A percentile compares a stretch with the other conserved stretches of the same genome.
These are phyloP conservation scores for Thermoascus crustaceus DNA, from an alignment of 2,329 filamentous ascomycete species.

Conservation along the genomic window DNA sequence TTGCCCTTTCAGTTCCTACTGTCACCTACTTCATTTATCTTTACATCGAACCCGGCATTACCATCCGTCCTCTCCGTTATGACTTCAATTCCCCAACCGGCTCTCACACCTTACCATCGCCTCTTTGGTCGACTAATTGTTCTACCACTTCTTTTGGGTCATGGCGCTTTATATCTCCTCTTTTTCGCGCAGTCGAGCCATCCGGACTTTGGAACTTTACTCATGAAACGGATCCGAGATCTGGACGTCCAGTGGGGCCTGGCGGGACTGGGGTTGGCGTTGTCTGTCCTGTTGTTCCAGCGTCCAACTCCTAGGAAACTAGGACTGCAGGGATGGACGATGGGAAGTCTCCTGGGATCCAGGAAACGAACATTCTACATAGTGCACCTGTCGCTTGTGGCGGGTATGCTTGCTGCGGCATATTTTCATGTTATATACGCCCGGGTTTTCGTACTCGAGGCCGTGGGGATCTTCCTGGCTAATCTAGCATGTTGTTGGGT, in stretches of 20 bases:
- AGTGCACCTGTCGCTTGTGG: constrained; percentile 47
- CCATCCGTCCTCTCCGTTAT: constrained; percentile 44
- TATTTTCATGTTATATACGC: constrained; percentile 51
- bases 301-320: constrained; percentile 28
- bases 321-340: constrained; percentile 8
- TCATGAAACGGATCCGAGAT: constrained; percentile 48
- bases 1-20: constrained; percentile 53
- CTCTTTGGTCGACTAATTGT: constrained; percentile 49
- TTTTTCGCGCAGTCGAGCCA: constrained; percentile 46
- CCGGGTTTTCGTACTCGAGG: constrained; percentile 45
- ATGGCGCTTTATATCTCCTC: constrained; percentile 48
- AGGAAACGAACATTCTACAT: constrained; percentile 46
- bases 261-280: constrained; percentile 38
- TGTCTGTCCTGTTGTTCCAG: constrained; percentile 43
- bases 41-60: constrained; percentile 38
- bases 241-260: constrained; percentile 52
- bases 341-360: constrained; percentile 14
- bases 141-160: constrained; percentile 42
- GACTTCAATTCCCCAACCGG: constrained; percentile 47
- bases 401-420: constrained; percentile 40
- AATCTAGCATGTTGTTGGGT: constrained; percentile 29
- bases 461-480: constrained; percentile 38
- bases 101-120: constrained; percentile 50
- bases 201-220: constrained; percentile 30
- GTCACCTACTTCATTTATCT: constrained; percentile 29